Evolutionary conservation across 2,329 filamentous ascomycete genomes (phyloP).

Genomic region (Podosphaera fusca): DNA sequence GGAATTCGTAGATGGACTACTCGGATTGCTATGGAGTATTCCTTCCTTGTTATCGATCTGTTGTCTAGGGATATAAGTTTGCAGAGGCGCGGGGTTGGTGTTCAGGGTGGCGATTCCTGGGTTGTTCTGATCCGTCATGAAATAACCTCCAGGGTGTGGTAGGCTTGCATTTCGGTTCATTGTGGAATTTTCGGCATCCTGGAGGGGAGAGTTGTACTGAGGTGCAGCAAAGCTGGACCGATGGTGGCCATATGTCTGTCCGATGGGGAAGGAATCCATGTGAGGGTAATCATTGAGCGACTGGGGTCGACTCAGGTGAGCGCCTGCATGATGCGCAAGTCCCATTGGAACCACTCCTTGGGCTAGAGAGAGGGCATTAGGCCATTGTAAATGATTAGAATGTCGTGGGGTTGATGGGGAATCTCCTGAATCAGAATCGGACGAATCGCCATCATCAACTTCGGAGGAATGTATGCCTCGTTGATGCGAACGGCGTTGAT

Average conservation of each 20-base stretch:
- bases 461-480: constrained; percentile 32
- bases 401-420: constrained; percentile 34
- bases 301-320: constrained; percentile 19
- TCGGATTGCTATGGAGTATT: constrained; percentile 34
- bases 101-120: constrained; percentile 39
- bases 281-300: constrained; percentile 30
- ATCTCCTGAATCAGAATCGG: constrained; percentile 23
- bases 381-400: constrained; percentile 26
- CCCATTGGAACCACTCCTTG: constrained; percentile 14
- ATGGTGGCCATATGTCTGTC: constrained; percentile 21
- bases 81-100: constrained; percentile 24
- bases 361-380: constrained; percentile 21
- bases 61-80: constrained; percentile 22
- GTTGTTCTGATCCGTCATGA: constrained; percentile 37
- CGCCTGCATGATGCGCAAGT: constrained; percentile 17
- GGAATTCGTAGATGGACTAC: constrained; percentile 31
- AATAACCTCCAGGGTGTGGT: constrained; percentile 18
- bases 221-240: constrained; percentile 24
- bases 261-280: constrained; percentile 15
- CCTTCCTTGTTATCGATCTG: constrained; percentile 19
- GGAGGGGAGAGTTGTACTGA: constrained; percentile 21
- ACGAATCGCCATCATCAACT: constrained; percentile 17
- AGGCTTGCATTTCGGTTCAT: constrained; percentile 14
- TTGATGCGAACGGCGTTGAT: constrained; percentile 37
- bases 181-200: constrained; percentile 22